Percentiles rank a stretch among this genome's conserved stretches.
Evolutionary conservation across 768 basidiomycete species (phyloP).

Genomic region (Peribolospora baueri): DNA sequence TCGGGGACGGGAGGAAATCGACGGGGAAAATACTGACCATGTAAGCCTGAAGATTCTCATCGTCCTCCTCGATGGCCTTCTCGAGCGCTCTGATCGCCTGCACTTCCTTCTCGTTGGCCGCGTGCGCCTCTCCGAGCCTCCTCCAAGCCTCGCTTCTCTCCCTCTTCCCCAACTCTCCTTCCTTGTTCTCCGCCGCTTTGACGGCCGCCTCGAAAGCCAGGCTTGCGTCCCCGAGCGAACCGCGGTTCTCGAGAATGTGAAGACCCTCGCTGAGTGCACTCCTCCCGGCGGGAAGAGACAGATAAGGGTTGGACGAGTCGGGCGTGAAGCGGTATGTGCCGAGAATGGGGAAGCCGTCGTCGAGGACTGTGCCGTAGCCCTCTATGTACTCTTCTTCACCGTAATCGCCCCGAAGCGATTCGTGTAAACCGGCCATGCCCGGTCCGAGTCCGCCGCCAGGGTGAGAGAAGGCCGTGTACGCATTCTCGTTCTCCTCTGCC

Average conservation of each 20-base stretch:
- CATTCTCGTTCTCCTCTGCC: conserved; percentile 18
- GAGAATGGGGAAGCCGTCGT: conserved; percentile 51
- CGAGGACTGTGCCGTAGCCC: conserved; percentile 7
- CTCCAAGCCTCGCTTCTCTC: conserved; percentile 75
- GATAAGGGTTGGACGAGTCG: conserved; percentile 51
- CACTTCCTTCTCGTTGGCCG: conserved; percentile 25
- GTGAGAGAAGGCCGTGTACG: conserved; percentile 11
- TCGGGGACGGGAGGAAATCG: neutral
- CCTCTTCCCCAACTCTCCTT: conserved; percentile 25
- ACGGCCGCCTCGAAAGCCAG: conserved; percentile 77
- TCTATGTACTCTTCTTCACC: conserved; percentile 4
- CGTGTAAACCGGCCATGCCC: conserved; percentile 8
- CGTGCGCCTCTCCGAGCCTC: conserved; percentile 60
- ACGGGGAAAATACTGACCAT: neutral
- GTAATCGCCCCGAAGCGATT: conserved; percentile 1
- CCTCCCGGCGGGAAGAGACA: conserved; percentile 21
- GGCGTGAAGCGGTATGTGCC: conserved; percentile 36
- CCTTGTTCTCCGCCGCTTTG: conserved; percentile 35
- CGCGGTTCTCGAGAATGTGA: conserved; percentile 47
- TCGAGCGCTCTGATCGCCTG: conserved; percentile 23
- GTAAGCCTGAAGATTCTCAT: neutral
- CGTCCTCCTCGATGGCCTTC: conserved; percentile 12
- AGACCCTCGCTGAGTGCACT: conserved; percentile 48
- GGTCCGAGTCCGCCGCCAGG: conserved; percentile 16
- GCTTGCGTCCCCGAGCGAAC: conserved; percentile 65